These are phyloP conservation scores for Cladophialophora psammophila DNA, from an alignment of 2,329 filamentous ascomycete species.

Conservation along the genomic window DNA sequence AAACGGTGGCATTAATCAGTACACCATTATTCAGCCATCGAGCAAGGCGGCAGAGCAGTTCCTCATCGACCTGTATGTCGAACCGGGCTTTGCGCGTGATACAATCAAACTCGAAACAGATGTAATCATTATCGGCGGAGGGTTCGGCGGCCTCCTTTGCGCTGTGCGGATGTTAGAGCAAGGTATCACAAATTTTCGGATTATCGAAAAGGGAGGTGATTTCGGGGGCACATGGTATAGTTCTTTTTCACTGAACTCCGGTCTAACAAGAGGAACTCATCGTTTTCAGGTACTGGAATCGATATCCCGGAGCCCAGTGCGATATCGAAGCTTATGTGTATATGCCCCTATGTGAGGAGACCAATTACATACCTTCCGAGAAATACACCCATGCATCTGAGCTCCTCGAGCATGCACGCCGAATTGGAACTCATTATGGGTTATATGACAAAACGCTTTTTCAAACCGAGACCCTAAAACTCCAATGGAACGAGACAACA, in stretches of 20 bases:
- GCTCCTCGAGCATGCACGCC: slow-evolving; percentile 30
- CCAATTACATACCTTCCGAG: slow-evolving; percentile 33
- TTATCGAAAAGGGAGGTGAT: slow-evolving; percentile 22
- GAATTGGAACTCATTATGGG: slow-evolving; percentile 27
- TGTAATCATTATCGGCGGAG: slow-evolving; percentile 23
- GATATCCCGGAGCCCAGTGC: slow-evolving; percentile 39
- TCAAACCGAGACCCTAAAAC: slow-evolving; percentile 31
- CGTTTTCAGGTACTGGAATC: slow-evolving; percentile 36
- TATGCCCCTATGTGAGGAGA: slow-evolving; percentile 36
- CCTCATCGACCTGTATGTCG: slow-evolving; percentile 27
- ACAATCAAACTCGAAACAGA: slow-evolving; percentile 23
- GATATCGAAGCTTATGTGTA: slow-evolving; percentile 35
- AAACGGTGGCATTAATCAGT: slow-evolving; percentile 26
- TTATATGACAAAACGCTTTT: slow-evolving; percentile 32
- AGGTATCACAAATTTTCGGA: slow-evolving; percentile 18
- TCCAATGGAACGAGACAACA: slow-evolving; percentile 29
- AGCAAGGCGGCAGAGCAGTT: slow-evolving; percentile 24
- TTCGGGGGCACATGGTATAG: slow-evolving; percentile 38
- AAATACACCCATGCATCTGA: slow-evolving; percentile 35
- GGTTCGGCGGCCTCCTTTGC: slow-evolving; percentile 17
- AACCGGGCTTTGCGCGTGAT: slow-evolving; percentile 27
- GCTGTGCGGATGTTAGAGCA: slow-evolving; percentile 27
- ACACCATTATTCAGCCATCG: slow-evolving; percentile 10
- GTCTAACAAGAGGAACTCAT: background rate
- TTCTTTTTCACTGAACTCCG: background rate